Evolutionary conservation across 2,329 filamentous ascomycete species (phyloP), one percentile per base, ranked within the genome.

Genomic region (Ustulina deusta): DNA sequence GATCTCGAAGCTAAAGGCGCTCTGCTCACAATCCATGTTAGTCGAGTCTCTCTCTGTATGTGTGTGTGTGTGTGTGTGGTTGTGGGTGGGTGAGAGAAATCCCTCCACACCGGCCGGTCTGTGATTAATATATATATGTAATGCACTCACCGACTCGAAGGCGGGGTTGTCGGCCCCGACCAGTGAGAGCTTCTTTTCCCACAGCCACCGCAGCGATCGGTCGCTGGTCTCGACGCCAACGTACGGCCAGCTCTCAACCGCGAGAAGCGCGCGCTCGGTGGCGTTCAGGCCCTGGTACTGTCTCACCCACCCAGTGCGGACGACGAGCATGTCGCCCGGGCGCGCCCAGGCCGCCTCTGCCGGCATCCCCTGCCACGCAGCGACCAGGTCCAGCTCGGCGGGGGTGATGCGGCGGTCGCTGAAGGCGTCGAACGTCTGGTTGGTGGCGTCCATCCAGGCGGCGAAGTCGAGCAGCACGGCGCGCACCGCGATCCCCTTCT

Each of bases 401-500:
- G 42, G 9, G 22, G 61, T 68, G 32, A 68, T 64, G 6, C 3
- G 17, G 3, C 15, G 32, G 1, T 49, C 27, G 49, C n/a, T 60
- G 20, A 68, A 61, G 1, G 51, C 49, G 13, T 68, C 65, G 13
- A 64, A 36, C 25, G 61, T 64, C 44, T 61, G 44, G 20, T 68
- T 62, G 20, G 63, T 61, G 7, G 56, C 61, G 40, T 65, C 57
- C 57, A 58, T 54, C 62, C 57, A 65, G 15, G 62, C 59, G 20
- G 49, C 66, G n/a, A 54, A 68, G 29, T 68, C 66, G 13, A 68
- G 22, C 20, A 65, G 29, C 2, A 68, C 66, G 9, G 55, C 62
- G 6, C 66, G 66, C 27, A 46, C 62, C 15, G 57, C 66, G 55
- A 65, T 68, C 2, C 56, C 66, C 36, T 65, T 68, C 17, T 68